Evolutionary conservation across 1,139 yeast genomes (phyloP), one percentile per base, ranked within the genome.

Genomic region (Kodamaea alishanica): DNA sequence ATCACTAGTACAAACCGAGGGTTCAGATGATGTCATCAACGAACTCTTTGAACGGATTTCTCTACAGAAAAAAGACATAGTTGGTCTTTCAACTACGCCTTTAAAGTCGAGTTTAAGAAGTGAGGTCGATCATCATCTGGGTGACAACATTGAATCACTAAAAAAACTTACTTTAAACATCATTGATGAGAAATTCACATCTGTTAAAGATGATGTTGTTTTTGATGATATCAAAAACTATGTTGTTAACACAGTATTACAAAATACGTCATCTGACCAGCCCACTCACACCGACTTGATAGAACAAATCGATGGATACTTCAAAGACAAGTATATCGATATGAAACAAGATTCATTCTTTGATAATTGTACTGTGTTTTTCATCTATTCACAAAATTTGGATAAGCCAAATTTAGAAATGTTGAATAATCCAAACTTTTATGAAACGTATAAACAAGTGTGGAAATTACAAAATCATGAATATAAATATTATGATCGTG

Each of bases 301-400:
- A n/a, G 49, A 44, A 8, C 46, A 43, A n/a, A 46, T 56, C 4
- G 45, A 45, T 8, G 47, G 45, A 22, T 34, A 50, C 25, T 52
- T 56, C 32, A 40, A 48, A 20, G 58, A 54, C 31, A 55, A 53
- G 32, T 56, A 41, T 34, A 51, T 48, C 33, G 53, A 51, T 28
- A 30, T 48, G 20, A 52, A 51, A 34, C 41, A 55, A 24, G 57
- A 52, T 32, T 33, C 45, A 5, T 47, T 53, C 31, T 42, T 44
- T 30, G 53, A 49, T 38, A 32, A 28, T 24, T 41, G 41, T 27
- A 40, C 44, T 5, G 30, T 31, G 4, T 41, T 38, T 11, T 39
- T 40, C 32, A 29, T 37, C 10, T 34, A 38, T 11, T 41, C 44
- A 4, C 35, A 33, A 8, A 34, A 39, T 20, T 23, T 35, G n/a